phyloP scores from a whole-genome alignment of 768 basidiomycete genomes.

The Boletus pseudopeckii region DNA sequence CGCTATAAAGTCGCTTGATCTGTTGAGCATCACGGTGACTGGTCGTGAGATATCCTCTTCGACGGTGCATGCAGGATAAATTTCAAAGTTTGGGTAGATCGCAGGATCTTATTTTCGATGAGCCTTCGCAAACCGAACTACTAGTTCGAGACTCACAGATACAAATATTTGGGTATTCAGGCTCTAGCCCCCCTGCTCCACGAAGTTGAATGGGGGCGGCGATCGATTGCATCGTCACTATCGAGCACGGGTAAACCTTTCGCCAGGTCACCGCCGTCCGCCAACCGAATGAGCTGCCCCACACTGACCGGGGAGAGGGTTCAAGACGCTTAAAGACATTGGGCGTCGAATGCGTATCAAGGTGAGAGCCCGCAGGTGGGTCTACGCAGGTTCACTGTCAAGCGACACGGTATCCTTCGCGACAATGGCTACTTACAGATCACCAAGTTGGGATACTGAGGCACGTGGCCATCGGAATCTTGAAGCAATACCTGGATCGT shows the following conservation, averaged over 20 bases:
- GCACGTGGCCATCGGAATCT: conserved; percentile 6
- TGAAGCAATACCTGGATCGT: conserved; percentile 4
- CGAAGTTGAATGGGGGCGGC: conserved; percentile 4
- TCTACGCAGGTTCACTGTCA: conserved; percentile 27
- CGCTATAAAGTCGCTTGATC: neutral
- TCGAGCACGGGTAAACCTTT: conserved; percentile 17
- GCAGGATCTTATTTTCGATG: conserved; percentile 32
- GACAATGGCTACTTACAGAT: conserved; percentile 26
- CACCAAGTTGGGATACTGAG: conserved; percentile 27
- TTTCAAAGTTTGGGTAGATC: conserved; percentile 39
- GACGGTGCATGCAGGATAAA: conserved; percentile 35
- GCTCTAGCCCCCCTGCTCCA: conserved; percentile 6
- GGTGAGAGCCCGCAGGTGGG: conserved; percentile 32
- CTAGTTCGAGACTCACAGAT: conserved; percentile 17
- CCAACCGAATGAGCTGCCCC: conserved; percentile 24
- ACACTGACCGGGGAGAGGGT: neutral
- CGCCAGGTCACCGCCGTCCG: conserved; percentile 12
- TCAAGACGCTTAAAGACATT: neutral
- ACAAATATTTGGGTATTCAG: conserved; percentile 12
- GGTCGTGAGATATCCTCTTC: conserved; percentile 1
- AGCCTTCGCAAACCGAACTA: neutral
- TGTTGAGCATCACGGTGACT: neutral
- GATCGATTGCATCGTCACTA: neutral
- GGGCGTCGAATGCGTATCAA: conserved; percentile 33
- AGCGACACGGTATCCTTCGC: neutral